Evolutionary conservation across 1,139 yeast genomes (phyloP).

Genomic region (Groenewaldozyma auringiensis): DNA sequence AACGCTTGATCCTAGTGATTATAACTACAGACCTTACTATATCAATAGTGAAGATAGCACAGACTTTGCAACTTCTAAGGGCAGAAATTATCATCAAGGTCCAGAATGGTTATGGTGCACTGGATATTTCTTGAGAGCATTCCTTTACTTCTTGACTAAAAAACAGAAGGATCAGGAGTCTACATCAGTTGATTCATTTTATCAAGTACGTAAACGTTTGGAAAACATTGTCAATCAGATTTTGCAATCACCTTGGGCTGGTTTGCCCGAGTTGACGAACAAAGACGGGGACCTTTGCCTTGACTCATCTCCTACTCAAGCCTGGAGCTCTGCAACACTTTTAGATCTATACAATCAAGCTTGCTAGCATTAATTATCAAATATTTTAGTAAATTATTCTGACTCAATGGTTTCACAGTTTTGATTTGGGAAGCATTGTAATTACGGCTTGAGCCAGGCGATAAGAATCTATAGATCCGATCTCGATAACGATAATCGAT

Average conservation of each 20-base stretch:
- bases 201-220: constrained; percentile 45
- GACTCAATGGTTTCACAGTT: too few species aligned
- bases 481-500: too few species aligned
- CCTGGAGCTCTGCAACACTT: constrained; percentile 88
- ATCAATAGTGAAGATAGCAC: constrained; percentile 68
- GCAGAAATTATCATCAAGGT: constrained; percentile 96
- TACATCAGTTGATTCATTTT: constrained; percentile 32
- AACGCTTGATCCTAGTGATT: constrained; percentile 86
- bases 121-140: constrained; percentile 83
- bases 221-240: constrained; percentile 62
- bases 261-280: constrained; percentile 85
- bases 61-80: constrained; percentile 90
- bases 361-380: neutral
- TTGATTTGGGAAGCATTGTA: too few species aligned
- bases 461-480: too few species aligned
- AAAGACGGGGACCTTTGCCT: constrained; percentile 71
- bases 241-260: constrained; percentile 76
- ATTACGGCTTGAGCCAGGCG: too few species aligned
- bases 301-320: constrained; percentile 94
- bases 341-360: constrained; percentile 69
- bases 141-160: constrained; percentile 43
- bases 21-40: constrained; percentile 86
- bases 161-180: constrained; percentile 20
- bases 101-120: constrained; percentile 97
- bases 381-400: neutral